Base-by-base conservation (phyloP, 1,284 basidiomycete genomes). In the Fomitopsis betulina region DNA sequence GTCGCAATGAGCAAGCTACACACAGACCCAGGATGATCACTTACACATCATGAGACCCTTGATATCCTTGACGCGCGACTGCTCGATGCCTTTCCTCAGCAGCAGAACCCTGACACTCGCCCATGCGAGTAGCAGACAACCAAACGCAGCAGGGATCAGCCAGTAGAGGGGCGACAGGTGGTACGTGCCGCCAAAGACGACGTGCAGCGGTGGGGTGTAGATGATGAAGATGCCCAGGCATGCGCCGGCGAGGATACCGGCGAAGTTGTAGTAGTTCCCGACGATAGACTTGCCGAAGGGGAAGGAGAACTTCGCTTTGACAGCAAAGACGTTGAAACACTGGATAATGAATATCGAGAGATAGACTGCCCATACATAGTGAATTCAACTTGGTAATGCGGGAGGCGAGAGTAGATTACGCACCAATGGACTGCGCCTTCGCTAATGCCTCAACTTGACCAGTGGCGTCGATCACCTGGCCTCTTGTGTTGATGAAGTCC, bases 251-350 rank as follows among this genome's bases (percentile, higher is more conserved):
- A 86, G 33, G 60, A 87, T 86, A n/a, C 85, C 85, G 30, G 73
- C 73, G 61, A 87, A 87, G 71, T 87, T 88, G 74, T 80, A 85
- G 60, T 76, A 76, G 74, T 88, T 88, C 47, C 78, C 76, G 42
- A 87, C 66, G 53, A 79, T 75, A 32, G 76, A 75, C 52, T 73
- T 75, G 54, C 86, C 85, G 72, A 88, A 87, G 21, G 86, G 86
- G 71, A 79, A 82, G 6, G 77, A 77, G 64, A 86, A 78, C 58
- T 76, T 80, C 27, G 85, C 85, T 72, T 88, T 88, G 47, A 87
- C 85, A 0, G 85, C 85, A 64, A 85, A 88, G 27, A 87, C 81
- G 66, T 88, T 87, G 76, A 87, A 88, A 69, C 84, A 86, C 66
- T 88, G 86, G 19, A 77, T 79, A 62, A 87, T 83, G 73, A 87